A percentile compares a stretch with the other conserved stretches of the same genome.
Evolutionary conservation across 1,284 basidiomycete species (phyloP).

Genomic region (Sporisorium exsertum): DNA sequence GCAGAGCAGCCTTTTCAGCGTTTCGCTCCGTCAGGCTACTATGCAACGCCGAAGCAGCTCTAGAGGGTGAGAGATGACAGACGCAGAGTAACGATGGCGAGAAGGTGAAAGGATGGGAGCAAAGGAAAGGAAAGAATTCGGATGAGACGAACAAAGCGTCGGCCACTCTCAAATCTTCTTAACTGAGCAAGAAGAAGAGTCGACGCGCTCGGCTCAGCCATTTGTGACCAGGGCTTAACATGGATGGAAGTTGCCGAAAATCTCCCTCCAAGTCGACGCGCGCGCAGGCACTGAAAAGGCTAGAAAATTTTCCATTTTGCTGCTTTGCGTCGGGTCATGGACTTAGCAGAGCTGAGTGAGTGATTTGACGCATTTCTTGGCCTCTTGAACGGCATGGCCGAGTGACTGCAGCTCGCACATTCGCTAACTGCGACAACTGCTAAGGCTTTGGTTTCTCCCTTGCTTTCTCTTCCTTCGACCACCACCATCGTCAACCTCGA

Average conservation of each 20-base stretch:
- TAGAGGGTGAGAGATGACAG: no score
- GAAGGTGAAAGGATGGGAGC: not conserved
- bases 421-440: not conserved
- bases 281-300: not conserved
- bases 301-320: not conserved
- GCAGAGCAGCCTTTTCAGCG: no score
- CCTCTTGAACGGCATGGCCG: not conserved
- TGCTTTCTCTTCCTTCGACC: not conserved
- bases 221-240: not conserved
- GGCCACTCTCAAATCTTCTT: constrained; percentile 4
- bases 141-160: not conserved
- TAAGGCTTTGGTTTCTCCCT: not conserved
- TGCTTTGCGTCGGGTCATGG: not conserved
- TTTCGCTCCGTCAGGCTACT: no score
- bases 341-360: not conserved
- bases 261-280: constrained; percentile 2
- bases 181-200: not conserved
- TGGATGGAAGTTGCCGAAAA: not conserved
- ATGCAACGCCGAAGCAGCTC: no score
- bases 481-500: not conserved
- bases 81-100: not conserved
- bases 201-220: constrained; percentile 7
- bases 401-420: not conserved
- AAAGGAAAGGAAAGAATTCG: not conserved
- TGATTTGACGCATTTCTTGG: constrained; percentile 4